Evolutionary conservation across 1,139 yeast species (phyloP).

Genomic region (Saccharomyces hybrid): DNA sequence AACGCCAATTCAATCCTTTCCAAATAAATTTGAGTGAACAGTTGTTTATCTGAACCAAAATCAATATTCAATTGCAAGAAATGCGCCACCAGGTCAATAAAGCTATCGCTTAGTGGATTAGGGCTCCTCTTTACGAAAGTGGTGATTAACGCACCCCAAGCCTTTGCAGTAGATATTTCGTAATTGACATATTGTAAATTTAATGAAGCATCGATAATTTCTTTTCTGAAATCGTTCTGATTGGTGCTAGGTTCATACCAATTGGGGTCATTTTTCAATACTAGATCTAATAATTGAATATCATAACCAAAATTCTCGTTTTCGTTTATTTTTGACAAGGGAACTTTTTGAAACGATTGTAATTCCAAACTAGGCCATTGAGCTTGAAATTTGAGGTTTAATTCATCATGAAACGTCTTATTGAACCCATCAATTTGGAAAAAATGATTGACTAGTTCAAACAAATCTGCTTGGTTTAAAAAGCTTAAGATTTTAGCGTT

Average conservation of each 20-base stretch:
- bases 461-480: conserved; percentile 36
- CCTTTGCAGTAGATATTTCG: conserved; percentile 60
- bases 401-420: conserved; percentile 40
- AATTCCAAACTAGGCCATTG: conserved; percentile 41
- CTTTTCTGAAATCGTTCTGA: conserved; percentile 38
- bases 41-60: conserved; percentile 45
- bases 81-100: conserved; percentile 41
- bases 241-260: conserved; percentile 41
- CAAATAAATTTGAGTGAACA: conserved; percentile 46
- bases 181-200: conserved; percentile 59
- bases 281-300: conserved; percentile 52
- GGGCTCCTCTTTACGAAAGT: conserved; percentile 42
- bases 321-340: conserved; percentile 40
- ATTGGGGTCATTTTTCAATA: conserved; percentile 40
- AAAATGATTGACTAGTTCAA: conserved; percentile 33
- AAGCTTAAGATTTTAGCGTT: conserved; percentile 40
- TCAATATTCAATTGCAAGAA: conserved; percentile 47
- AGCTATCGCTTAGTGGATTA: conserved; percentile 32
- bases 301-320: conserved; percentile 50
- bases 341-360: conserved; percentile 43
- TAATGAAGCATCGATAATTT: conserved; percentile 52
- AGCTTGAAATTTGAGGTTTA: conserved; percentile 40
- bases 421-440: conserved; percentile 38
- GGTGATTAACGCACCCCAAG: conserved; percentile 72
- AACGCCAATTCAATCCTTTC: conserved; percentile 68